These are phyloP conservation scores for Halophytophthora batemanensis DNA, from an alignment of 352 stramenopile genomes.

Conservation along the genomic window DNA sequence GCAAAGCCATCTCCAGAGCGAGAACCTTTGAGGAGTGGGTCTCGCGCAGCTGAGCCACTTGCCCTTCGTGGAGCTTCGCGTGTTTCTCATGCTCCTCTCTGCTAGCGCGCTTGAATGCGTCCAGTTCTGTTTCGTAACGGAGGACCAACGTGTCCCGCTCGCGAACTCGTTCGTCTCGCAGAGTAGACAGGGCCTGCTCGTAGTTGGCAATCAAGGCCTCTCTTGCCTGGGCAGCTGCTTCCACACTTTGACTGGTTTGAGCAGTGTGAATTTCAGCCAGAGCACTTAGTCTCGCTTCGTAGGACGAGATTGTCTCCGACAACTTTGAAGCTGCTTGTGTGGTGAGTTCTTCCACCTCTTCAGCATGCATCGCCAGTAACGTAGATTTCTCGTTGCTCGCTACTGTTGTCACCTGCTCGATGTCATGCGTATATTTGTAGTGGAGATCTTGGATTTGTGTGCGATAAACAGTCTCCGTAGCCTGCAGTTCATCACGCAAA, in stretches of 20 bases:
- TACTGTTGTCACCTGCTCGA: constrained; percentile 14
- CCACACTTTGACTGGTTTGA: constrained; percentile 13
- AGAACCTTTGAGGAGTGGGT: constrained; percentile 36
- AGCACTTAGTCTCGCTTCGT: constrained; percentile 15
- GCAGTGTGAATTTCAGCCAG: constrained; percentile 13
- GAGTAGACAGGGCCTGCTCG: constrained; percentile 13
- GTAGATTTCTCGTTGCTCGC: constrained; percentile 10
- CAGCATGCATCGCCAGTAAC: constrained; percentile 18
- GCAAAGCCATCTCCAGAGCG: constrained; percentile 38
- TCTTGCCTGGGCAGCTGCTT: constrained; percentile 11
- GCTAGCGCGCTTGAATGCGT: constrained; percentile 29
- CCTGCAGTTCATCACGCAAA: constrained; percentile 17
- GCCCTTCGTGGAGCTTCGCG: constrained; percentile 23
- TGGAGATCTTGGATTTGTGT: constrained; percentile 24
- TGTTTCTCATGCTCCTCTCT: constrained; percentile 34
- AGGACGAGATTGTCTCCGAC: constrained; percentile 16
- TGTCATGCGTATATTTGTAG: constrained; percentile 20
- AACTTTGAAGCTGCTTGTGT: constrained; percentile 17
- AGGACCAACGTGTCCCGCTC: constrained; percentile 26
- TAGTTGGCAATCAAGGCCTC: constrained; percentile 27
- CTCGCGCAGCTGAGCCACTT: constrained; percentile 41
- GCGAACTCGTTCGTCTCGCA: constrained; percentile 20
- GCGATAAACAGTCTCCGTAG: constrained; percentile 4
- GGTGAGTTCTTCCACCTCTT: constrained; percentile 18
- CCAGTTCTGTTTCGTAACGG: constrained; percentile 50